Percentiles rank a stretch among this genome's conserved stretches.
These are phyloP conservation scores for Stagonosporopsis rhizophila DNA, from an alignment of 2,329 filamentous ascomycete species.

Conservation along the genomic window DNA sequence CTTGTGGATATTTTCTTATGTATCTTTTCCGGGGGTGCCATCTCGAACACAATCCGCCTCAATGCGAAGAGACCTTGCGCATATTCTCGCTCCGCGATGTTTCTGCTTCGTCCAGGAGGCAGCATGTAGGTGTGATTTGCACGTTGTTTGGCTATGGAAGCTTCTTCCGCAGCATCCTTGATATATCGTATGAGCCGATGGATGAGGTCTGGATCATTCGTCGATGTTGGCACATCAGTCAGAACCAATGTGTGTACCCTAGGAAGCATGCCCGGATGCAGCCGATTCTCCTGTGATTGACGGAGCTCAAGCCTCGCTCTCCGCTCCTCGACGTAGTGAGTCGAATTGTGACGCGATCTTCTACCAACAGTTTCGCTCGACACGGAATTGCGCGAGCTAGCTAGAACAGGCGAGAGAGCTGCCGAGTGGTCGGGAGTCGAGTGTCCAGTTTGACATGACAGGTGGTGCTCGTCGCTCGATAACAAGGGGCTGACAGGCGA, in stretches of 20 bases:
- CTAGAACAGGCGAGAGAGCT: slow-evolving; percentile 27
- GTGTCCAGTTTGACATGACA: slow-evolving; percentile 5
- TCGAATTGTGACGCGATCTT: slow-evolving; percentile 34
- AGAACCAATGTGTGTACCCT: slow-evolving; percentile 63
- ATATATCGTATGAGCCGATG: slow-evolving; percentile 61
- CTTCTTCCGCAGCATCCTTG: slow-evolving; percentile 63
- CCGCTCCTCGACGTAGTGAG: slow-evolving; percentile 38
- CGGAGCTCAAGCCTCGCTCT: slow-evolving; percentile 41
- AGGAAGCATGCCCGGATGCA: slow-evolving; percentile 64
- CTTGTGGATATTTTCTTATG: slow-evolving; percentile 52
- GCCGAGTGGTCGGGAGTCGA: slow-evolving; percentile 7
- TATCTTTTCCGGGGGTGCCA: slow-evolving; percentile 34
- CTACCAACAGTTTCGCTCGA: neutral
- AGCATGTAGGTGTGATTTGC: slow-evolving; percentile 65
- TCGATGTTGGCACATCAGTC: slow-evolving; percentile 62
- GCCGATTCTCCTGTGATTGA: slow-evolving; percentile 41
- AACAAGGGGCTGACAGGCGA: slow-evolving; percentile 26
- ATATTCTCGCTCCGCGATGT: slow-evolving; percentile 57
- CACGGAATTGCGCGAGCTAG: slow-evolving; percentile 5
- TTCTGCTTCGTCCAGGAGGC: slow-evolving; percentile 62
- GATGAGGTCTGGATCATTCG: slow-evolving; percentile 49
- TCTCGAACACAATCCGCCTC: slow-evolving; percentile 63
- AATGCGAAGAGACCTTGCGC: slow-evolving; percentile 63
- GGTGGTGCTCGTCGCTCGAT: slow-evolving; percentile 12
- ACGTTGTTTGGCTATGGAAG: slow-evolving; percentile 59